Base-by-base conservation (phyloP, 441 rosid species). In the Euphorbia celastroides region DNA sequence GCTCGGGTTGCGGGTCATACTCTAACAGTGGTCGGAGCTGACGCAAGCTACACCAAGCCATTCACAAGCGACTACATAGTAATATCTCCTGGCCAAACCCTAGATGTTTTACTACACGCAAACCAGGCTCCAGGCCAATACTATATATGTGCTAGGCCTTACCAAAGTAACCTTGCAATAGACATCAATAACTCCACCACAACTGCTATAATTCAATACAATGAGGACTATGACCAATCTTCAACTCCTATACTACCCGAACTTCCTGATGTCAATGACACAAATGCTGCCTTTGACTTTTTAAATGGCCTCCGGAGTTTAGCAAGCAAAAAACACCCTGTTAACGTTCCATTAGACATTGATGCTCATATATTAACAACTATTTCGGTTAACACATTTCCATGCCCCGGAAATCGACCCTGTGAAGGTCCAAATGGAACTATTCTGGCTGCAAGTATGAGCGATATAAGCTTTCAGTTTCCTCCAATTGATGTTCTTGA, bases 401-500 rank as follows among this genome's bases (percentile, higher is more conserved):
- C 81, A 7, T 80, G 88, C 23, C 59, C 36, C 1, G 36, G 56
- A 2, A 68, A 72, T 52, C 44, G 75, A 6, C 25, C 71, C 0
- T 81, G 88, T 1, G 68, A 12, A 38, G 90, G 88, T 20, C 80
- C 80, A 4, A 48, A 70, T 12, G 69, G 68, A 8, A 44, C 70
- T 14, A 72, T 78, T 36, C 19, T 80, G 1, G 58, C 75, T 14
- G 81, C 88, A 0, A 82, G 85, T 68, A 60, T 86, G 78, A 84
- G 72, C 62, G 79, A 80, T 62, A 71, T 77, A 51, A 82, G 83
- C 34, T 82, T 84, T 46, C 76, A n/a, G 32, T 28, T 34, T 9
- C 87, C 88, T 17, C 14, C 23, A 0, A 70, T 72, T 7, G 84
- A 77, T 60, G 72, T 82, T 14, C 69, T 86, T 7, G 67, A 72